phyloP scores from a whole-genome alignment of 164 flowering plant genomes.

The Santalum album region DNA sequence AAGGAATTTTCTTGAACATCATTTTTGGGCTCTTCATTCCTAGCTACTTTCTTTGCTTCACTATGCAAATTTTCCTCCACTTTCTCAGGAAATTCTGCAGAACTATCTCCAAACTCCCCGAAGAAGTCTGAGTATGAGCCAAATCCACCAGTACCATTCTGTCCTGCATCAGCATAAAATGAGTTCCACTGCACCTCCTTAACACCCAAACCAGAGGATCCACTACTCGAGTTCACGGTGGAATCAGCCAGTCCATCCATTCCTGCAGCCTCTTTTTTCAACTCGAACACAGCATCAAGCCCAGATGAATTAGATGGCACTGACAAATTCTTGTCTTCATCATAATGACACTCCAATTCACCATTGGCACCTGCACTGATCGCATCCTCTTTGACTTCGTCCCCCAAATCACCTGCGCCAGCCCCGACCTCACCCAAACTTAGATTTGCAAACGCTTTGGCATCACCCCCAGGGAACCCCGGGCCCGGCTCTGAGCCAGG shows the following conservation, averaged over 20 bases:
- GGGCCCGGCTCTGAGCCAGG: constrained; percentile 8
- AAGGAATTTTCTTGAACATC: constrained; percentile 12
- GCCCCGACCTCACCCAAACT: constrained; percentile 16
- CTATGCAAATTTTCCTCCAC: constrained; percentile 12
- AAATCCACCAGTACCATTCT: constrained; percentile 28
- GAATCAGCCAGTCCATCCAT: constrained; percentile 18
- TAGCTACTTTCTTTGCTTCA: constrained; percentile 15
- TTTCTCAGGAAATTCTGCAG: constrained; percentile 19
- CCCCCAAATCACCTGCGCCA: constrained; percentile 10
- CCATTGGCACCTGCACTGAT: constrained; percentile 2
- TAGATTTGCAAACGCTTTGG: constrained; percentile 34
- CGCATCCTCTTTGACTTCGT: neutral
- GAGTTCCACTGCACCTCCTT: constrained; percentile 86
- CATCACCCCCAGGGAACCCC: constrained; percentile 19
- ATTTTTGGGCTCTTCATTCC: constrained; percentile 7
- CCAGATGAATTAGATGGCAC: constrained; percentile 22
- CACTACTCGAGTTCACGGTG: constrained; percentile 12
- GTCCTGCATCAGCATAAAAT: constrained; percentile 37
- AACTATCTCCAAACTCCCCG: constrained; percentile 21
- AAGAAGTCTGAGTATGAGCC: constrained; percentile 74
- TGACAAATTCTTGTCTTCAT: constrained; percentile 13
- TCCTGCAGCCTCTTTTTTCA: constrained; percentile 11
- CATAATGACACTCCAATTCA: neutral
- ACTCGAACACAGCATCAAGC: constrained; percentile 13
- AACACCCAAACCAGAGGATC: constrained; percentile 28